A percentile compares a stretch with the other conserved stretches of the same genome.
Evolutionary conservation across 2,329 filamentous ascomycete species (phyloP).

Genomic region (Ceratocystis variospora): DNA sequence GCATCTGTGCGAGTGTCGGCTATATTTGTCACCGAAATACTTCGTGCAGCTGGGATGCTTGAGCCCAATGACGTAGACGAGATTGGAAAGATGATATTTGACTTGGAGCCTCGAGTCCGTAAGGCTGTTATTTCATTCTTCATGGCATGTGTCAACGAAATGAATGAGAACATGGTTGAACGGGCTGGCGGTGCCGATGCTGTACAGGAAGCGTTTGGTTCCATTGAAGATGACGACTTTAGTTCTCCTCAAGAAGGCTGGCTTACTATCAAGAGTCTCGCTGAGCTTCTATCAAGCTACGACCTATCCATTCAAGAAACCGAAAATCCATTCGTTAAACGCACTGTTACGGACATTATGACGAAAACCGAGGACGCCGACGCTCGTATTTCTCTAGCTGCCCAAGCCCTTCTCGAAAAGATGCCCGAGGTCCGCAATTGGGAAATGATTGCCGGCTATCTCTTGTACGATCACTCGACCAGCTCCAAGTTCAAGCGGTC

Average conservation of each 20-base stretch:
- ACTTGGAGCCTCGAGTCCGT: slow-evolving; percentile 68
- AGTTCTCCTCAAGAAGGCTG: slow-evolving; percentile 66
- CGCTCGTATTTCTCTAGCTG: slow-evolving; percentile 72
- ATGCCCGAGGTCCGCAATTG: slow-evolving; percentile 71
- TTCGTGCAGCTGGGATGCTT: slow-evolving; percentile 72
- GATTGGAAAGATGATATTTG: slow-evolving; percentile 77
- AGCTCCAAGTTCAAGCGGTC: slow-evolving; percentile 33
- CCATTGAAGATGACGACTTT: slow-evolving; percentile 59
- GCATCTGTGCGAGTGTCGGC: slow-evolving; percentile 63
- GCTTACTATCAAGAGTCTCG: slow-evolving; percentile 84
- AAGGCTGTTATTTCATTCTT: slow-evolving; percentile 88
- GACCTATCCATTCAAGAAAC: slow-evolving; percentile 32
- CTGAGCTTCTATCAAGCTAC: slow-evolving; percentile 69
- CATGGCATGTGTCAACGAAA: slow-evolving; percentile 69
- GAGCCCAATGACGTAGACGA: slow-evolving; percentile 85
- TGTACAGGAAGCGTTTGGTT: slow-evolving; percentile 60
- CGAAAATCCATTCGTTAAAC: slow-evolving; percentile 13
- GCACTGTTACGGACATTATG: slow-evolving; percentile 37
- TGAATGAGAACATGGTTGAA: slow-evolving; percentile 65
- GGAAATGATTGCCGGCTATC: slow-evolving; percentile 78
- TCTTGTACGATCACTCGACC: slow-evolving; percentile 79
- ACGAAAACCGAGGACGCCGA: slow-evolving; percentile 54
- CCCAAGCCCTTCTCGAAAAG: slow-evolving; percentile 71
- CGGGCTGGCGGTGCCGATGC: slow-evolving; percentile 69
- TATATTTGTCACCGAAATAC: slow-evolving; percentile 66